A percentile compares a stretch with the other conserved stretches of the same genome.
These are phyloP conservation scores for Penicillium mononematosum DNA, from an alignment of 495 filamentous ascomycete species.

Conservation along the genomic window DNA sequence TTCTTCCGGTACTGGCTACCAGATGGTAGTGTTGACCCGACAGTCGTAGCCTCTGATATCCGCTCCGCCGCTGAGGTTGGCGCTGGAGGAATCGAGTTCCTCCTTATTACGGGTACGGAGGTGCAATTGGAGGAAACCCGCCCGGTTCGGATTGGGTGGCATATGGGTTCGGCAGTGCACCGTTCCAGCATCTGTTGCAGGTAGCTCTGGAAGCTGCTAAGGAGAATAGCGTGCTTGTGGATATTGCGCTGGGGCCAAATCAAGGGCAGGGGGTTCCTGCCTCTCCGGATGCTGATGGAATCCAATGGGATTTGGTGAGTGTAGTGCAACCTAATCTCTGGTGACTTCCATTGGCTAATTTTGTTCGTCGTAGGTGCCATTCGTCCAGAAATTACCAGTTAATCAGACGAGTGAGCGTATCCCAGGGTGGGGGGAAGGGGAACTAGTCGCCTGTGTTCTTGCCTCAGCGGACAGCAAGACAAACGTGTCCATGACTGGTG, in stretches of 20 bases:
- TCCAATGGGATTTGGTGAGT: neutral
- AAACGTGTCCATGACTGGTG: no score
- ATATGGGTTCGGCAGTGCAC: neutral
- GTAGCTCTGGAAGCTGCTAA: neutral
- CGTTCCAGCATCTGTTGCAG: neutral
- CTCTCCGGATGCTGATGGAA: neutral
- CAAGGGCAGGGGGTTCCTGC: neutral
- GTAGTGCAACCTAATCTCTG: neutral
- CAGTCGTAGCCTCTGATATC: constrained; percentile 19
- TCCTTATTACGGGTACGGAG: neutral
- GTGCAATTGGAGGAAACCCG: neutral
- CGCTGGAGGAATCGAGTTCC: neutral
- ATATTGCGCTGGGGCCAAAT: neutral
- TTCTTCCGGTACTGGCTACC: constrained; percentile 42
- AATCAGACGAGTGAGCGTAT: no score
- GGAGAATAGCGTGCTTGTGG: neutral
- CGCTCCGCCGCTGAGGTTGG: neutral
- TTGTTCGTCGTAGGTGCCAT: no score
- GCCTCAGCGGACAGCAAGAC: no score
- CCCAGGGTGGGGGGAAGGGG: neutral
- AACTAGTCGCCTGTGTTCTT: neutral
- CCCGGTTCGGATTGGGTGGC: neutral
- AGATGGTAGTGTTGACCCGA: constrained; percentile 29
- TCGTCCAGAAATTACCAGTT: no score
- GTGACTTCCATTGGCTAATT: no score